Evolutionary conservation across 2,329 filamentous ascomycete genomes (phyloP), one percentile per base, ranked within the genome.

Genomic region (Microdochium nivale): DNA sequence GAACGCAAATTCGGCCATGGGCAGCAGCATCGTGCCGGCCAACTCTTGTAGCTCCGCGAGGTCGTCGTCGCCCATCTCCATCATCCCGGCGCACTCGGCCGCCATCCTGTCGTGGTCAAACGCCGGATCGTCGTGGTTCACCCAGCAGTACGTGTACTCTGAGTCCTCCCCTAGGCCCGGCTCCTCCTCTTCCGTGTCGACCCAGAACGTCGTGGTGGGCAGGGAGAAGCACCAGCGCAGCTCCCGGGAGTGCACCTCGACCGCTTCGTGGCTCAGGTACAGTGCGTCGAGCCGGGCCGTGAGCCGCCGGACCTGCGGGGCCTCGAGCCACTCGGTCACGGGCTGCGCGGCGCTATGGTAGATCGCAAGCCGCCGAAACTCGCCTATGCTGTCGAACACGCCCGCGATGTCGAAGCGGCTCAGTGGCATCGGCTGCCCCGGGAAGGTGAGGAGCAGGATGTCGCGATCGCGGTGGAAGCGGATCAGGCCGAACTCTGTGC

Each of bases 391-490:
- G 3, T 44, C 40, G 40, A 19, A 44, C 13, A 44, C 7, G 14
- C 10, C 8, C 3, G n/a, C 4, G 5, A 44, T 23, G 40, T 44
- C 40, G 40, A 44, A 44, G 3, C 40, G 10, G 40, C 13, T 16
- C 16, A 44, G 40, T 19, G 40, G 40, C 3, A 44, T 19, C 9
- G 40, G 40, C 40, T 44, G 46, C 11, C 32, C 23, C 9, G 51
- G 48, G 11, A 40, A 46, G 1, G 25, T n/a, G 30, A 19, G 11
- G 23, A 55, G 33, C 16, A 68, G 50, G 1, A 70, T 47, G 47
- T 71, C 68, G 11, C 48, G 60, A 2, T 59, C 50, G 21, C 56
- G 55, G 25, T 65, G 56, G 51, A 64, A 69, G 23, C 62, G 62
- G 47, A 70, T 3, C 2, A 56, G 13, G 21, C 44, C 50, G 0